Conservation (phyloP, 2,329 filamentous ascomycete species). For the Pyrenophora teres region DNA sequence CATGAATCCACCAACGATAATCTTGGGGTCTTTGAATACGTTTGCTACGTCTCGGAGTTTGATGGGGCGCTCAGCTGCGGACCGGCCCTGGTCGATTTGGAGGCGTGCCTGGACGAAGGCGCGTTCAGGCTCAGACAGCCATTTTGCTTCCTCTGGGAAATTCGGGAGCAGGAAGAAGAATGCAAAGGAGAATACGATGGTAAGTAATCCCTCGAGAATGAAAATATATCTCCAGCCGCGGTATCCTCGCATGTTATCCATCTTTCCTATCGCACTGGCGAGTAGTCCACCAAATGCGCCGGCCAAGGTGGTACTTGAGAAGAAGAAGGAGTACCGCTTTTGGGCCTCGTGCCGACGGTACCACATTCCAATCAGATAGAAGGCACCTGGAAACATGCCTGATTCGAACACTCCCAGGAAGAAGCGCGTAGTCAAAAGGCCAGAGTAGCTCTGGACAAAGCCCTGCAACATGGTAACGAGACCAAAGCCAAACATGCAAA, state of each 20-base stretch:
- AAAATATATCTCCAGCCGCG: conserved; percentile 82
- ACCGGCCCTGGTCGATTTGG: conserved; percentile 54
- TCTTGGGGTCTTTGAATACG: conserved; percentile 57
- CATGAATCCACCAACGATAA: conserved; percentile 57
- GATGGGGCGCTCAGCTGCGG: conserved; percentile 52
- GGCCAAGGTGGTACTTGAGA: conserved; percentile 77
- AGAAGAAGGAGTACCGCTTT: conserved; percentile 92
- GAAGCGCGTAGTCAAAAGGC: conserved; percentile 77
- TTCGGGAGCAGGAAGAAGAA: conserved; percentile 56
- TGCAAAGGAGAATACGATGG: conserved; percentile 50
- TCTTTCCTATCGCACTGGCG: conserved; percentile 85
- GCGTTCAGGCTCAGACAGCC: conserved; percentile 54
- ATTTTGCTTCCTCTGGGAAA: conserved; percentile 57
- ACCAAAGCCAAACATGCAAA: conserved; percentile 86
- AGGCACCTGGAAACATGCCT: conserved; percentile 59
- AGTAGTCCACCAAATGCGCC: conserved; percentile 86
- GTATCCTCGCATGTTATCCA: conserved; percentile 73
- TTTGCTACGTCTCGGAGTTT: conserved; percentile 49
- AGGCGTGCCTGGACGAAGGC: conserved; percentile 54
- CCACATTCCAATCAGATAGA: conserved; percentile 84
- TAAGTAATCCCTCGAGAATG: conserved; percentile 65
- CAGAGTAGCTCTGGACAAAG: conserved; percentile 75
- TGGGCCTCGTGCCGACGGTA: conserved; percentile 88
- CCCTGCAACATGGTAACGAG: conserved; percentile 70
- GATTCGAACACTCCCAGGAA: conserved; percentile 71